Conservation (phyloP, 371 early-diverging fungal genomes). For the Nematocida homosporus region DNA sequence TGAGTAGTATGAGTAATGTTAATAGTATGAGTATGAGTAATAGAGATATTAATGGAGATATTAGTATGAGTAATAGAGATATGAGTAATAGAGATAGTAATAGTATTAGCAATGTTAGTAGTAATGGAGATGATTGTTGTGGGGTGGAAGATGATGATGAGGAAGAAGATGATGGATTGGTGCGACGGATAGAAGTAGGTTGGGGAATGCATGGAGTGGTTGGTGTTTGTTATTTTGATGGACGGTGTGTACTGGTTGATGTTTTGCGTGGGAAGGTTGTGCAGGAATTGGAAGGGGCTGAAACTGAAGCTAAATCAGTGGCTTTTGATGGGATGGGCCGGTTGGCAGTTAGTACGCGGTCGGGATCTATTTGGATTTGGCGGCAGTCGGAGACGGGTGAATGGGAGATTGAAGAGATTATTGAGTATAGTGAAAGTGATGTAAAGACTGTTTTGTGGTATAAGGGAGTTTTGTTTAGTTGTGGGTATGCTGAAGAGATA, state of each 20-base stretch:
- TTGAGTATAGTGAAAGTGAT: conserved; percentile 56
- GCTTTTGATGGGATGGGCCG: background rate
- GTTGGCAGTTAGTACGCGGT: conserved; percentile 27
- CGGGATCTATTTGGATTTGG: conserved; percentile 49
- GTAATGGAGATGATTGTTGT: no score
- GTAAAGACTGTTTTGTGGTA: conserved; percentile 30
- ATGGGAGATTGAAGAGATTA: conserved; percentile 53
- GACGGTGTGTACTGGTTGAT: conserved; percentile 41
- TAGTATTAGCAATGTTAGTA: no score
- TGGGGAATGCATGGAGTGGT: background rate
- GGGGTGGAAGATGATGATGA: no score
- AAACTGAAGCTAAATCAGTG: conserved; percentile 32
- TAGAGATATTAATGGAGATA: no score
- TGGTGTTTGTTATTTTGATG: conserved; percentile 31
- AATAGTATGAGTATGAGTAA: no score
- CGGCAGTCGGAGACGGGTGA: background rate
- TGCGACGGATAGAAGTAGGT: conserved; percentile 9
- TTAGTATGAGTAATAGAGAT: no score
- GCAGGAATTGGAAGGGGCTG: conserved; percentile 29
- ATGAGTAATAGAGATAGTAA: no score
- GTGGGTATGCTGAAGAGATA: conserved; percentile 28
- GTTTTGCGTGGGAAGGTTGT: background rate
- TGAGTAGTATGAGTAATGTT: no score
- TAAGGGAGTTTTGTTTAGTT: conserved; percentile 1
- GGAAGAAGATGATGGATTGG: conserved; percentile 11